Evolutionary conservation across 768 basidiomycete genomes (phyloP).

Genomic region (Boletus rex-veris): DNA sequence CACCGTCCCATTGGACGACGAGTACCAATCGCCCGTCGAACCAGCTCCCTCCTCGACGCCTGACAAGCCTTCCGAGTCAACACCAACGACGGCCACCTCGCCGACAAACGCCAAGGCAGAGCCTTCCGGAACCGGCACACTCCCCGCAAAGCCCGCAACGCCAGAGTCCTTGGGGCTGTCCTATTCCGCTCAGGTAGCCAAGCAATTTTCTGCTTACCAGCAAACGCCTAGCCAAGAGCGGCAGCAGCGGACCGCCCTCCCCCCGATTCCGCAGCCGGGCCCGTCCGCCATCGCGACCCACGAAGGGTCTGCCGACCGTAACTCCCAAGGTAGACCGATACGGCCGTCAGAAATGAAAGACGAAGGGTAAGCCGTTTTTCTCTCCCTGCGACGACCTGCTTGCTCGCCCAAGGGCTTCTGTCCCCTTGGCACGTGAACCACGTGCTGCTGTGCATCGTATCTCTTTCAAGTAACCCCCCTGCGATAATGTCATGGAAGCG

Average conservation of each 20-base stretch:
- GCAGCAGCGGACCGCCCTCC: constrained; percentile 38
- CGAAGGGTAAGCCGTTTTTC: constrained; percentile 63
- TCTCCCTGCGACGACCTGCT: constrained; percentile 16
- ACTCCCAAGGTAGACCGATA: constrained; percentile 48
- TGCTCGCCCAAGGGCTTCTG: constrained; percentile 7
- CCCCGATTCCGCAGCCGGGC: constrained; percentile 25
- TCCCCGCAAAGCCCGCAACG: constrained; percentile 29
- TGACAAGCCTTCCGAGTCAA: constrained; percentile 16
- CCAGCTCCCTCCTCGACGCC: constrained; percentile 19
- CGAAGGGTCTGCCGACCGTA: constrained; percentile 30
- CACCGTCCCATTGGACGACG: constrained; percentile 31
- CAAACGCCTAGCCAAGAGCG: constrained; percentile 66
- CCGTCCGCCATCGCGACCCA: constrained; percentile 36
- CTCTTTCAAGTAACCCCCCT: constrained; percentile 11
- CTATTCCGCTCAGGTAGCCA: constrained; percentile 63
- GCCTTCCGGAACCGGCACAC: constrained; percentile 15
- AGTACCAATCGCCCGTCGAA: constrained; percentile 28
- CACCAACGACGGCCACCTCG: constrained; percentile 16
- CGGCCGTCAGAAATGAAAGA: constrained; percentile 76
- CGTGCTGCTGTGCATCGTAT: not conserved
- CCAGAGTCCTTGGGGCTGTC: constrained; percentile 38
- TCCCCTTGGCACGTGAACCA: not conserved
- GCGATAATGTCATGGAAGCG: constrained; percentile 28
- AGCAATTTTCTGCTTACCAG: constrained; percentile 61
- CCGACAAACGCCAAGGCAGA: constrained; percentile 22